Base-by-base conservation (phyloP, 2,329 filamentous ascomycete genomes). In the Aspergillus sp. region DNA sequence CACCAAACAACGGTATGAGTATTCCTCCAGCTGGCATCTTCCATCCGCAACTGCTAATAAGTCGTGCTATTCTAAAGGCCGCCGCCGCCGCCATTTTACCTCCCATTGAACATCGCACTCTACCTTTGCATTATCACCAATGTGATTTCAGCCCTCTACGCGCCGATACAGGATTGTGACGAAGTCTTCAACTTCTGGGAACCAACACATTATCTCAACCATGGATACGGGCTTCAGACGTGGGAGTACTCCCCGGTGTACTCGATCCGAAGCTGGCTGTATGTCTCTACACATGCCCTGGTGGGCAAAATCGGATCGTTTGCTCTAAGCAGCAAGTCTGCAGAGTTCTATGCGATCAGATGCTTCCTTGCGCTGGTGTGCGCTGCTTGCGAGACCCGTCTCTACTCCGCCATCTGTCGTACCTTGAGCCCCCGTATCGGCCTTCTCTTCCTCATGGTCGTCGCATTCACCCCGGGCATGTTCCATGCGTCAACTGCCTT, bases 121-220 rank as follows among this genome's bases (percentile, higher is more conserved):
- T 95, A 90, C 72, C 77, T 91, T 64, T 95, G 96, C 74, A 80
- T 96, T 49, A 80, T 82, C 30, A 88, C 90, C 65, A 92, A 92
- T 72, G 66, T 90, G 17, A 70, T 94, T 21, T 91, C 94, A 6
- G 95, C 94, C 10, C 71, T 90, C 32, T 94, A 89, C 74, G 89
- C 92, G 2, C 95, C 95, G 0, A 97, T 99, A 66, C 93, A 97
- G 75, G 95, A 99, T 77, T 99, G 95, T 74, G 95, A 99, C 70
- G 95, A 99, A 80, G 94, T 94, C 10, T 99, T 96, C 84, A 99
- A 99, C 76, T 99, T 97, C 81, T 99, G 94, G 92, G 95, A 99
- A 71, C 94, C 95, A 0, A 88, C 93, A 0, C 95, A 99, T 77
- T 99, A 97, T 77, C 85, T 99, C 28, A 90, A 88, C 61, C 92